Evolutionary conservation across 2,329 filamentous ascomycete genomes (phyloP).

Genomic region (Sclerotinia sclerotiorum): DNA sequence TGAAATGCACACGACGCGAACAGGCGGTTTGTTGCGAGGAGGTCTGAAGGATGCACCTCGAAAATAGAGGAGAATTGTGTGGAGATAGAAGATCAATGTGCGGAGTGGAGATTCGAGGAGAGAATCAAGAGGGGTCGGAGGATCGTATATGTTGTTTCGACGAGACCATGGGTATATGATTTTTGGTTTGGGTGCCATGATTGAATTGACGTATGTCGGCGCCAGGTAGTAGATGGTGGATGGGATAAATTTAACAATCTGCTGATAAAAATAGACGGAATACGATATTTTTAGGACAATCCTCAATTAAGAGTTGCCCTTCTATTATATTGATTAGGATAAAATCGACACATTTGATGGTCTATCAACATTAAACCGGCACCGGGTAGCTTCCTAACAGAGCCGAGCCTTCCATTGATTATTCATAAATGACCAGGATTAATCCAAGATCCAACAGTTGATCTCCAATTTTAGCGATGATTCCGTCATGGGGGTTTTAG

Average conservation of each 20-base stretch:
- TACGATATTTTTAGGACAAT: not conserved
- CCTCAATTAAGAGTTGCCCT: slow-evolving; percentile 12
- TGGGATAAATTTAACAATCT: slow-evolving; percentile 1
- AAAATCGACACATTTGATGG: slow-evolving; percentile 1
- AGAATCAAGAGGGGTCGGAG: slow-evolving; percentile 56
- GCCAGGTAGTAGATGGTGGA: no score
- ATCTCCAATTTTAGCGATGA: slow-evolving; percentile 15
- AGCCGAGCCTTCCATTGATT: not conserved
- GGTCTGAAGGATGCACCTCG: slow-evolving; percentile 64
- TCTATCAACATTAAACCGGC: not conserved
- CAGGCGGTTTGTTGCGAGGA: slow-evolving; percentile 52
- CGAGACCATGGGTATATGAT: slow-evolving; percentile 37
- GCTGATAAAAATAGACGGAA: not conserved
- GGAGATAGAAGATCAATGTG: slow-evolving; percentile 60
- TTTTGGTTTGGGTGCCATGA: slow-evolving; percentile 24
- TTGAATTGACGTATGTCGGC: not conserved
- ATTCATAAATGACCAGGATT: not conserved
- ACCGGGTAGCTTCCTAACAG: not conserved
- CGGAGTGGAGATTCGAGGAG: slow-evolving; percentile 68
- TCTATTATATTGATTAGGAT: not conserved
- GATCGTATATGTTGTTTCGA: slow-evolving; percentile 35
- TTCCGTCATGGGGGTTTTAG: slow-evolving; percentile 11
- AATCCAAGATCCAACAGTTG: slow-evolving; percentile 3
- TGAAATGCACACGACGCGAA: slow-evolving; percentile 83
- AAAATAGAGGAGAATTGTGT: slow-evolving; percentile 64